phyloP scores from a whole-genome alignment of 129 eudicot genomes.

The Arctium minus region DNA sequence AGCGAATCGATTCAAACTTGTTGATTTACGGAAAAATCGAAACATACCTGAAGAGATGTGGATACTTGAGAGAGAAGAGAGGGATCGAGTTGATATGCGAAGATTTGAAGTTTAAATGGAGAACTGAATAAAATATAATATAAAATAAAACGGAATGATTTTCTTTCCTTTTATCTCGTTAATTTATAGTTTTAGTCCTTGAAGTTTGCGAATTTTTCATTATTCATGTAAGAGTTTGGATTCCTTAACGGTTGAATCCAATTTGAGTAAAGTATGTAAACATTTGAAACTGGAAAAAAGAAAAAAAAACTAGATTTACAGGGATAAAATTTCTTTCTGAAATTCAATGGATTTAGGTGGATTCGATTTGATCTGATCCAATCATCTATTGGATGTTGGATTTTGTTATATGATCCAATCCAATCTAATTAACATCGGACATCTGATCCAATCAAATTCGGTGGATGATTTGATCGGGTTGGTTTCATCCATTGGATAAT shows the following conservation, averaged over 20 bases:
- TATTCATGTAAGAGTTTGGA: not conserved
- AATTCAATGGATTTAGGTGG: too few species aligned
- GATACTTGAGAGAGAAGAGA: slow-evolving; percentile 11
- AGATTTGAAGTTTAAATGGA: slow-evolving; percentile 22
- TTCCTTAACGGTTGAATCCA: not conserved
- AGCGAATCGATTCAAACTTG: not conserved
- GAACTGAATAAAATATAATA: not conserved
- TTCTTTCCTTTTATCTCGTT: not conserved
- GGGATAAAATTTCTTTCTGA: too few species aligned
- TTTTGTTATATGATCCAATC: too few species aligned
- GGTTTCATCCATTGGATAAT: too few species aligned
- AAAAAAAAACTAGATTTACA: too few species aligned
- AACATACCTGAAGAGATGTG: slow-evolving; percentile 14
- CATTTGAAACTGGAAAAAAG: too few species aligned
- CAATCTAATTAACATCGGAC: too few species aligned
- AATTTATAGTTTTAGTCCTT: not conserved
- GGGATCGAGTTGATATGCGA: slow-evolving; percentile 12
- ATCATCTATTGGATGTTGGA: too few species aligned
- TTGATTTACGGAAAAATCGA: not conserved
- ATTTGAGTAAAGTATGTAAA: not conserved
- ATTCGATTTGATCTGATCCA: too few species aligned
- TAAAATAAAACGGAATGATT: not conserved
- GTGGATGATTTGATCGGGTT: too few species aligned
- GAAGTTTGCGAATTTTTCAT: not conserved
- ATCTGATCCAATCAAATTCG: too few species aligned